These are phyloP conservation scores for Plasmopara halstedii DNA, from an alignment of 352 stramenopile species.

Conservation along the genomic window DNA sequence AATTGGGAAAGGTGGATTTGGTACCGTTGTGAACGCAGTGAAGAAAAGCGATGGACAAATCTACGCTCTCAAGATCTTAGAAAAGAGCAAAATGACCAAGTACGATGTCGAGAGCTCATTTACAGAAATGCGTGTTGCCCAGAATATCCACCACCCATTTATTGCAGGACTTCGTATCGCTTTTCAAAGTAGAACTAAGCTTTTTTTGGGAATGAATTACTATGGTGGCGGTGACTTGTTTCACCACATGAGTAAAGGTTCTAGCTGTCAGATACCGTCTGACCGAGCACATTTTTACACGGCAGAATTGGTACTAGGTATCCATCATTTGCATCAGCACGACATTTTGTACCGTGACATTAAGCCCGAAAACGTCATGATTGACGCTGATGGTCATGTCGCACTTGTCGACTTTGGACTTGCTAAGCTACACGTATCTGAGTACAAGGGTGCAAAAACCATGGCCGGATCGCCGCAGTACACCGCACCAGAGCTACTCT, in stretches of 20 bases:
- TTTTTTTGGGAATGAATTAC: slow-evolving; percentile 86
- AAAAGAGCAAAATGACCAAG: slow-evolving; percentile 87
- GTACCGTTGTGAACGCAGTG: slow-evolving; percentile 85
- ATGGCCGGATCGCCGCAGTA: slow-evolving; percentile 86
- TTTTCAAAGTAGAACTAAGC: slow-evolving; percentile 81
- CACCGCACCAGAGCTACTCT: slow-evolving; percentile 73
- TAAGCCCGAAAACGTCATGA: slow-evolving; percentile 95
- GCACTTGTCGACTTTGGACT: slow-evolving; percentile 93
- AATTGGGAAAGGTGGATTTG: slow-evolving; percentile 84
- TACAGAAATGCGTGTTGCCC: slow-evolving; percentile 83
- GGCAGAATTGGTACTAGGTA: slow-evolving; percentile 88
- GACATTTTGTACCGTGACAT: slow-evolving; percentile 96
- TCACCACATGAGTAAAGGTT: slow-evolving; percentile 86
- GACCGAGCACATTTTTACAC: slow-evolving; percentile 89
- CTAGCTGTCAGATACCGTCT: slow-evolving; percentile 76
- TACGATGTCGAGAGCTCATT: slow-evolving; percentile 86
- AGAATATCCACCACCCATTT: slow-evolving; percentile 87
- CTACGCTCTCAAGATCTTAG: slow-evolving; percentile 88
- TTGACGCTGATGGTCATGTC: slow-evolving; percentile 93
- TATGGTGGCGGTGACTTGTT: slow-evolving; percentile 82
- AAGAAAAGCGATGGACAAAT: slow-evolving; percentile 88
- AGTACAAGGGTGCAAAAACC: slow-evolving; percentile 84
- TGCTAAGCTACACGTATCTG: slow-evolving; percentile 88
- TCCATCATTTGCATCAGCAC: slow-evolving; percentile 90
- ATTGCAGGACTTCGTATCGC: slow-evolving; percentile 79